These are phyloP conservation scores for Macrotyloma uniflorum DNA, from an alignment of 306 rosid species.

Conservation along the genomic window DNA sequence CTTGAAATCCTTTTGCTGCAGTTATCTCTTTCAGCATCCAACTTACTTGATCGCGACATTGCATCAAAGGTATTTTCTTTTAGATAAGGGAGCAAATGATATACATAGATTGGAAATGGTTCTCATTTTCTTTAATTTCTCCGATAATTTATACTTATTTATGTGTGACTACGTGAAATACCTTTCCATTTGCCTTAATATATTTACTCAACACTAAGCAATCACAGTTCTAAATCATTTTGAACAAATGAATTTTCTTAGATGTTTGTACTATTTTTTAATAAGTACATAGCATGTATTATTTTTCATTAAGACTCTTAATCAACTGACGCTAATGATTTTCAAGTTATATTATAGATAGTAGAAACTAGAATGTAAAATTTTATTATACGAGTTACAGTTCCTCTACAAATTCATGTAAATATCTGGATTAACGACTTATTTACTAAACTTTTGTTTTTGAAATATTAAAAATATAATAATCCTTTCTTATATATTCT, in stretches of 20 bases:
- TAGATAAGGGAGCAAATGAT: not conserved
- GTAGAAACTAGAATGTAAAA: not conserved
- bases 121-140: not conserved
- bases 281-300: not conserved
- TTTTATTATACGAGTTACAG: not conserved
- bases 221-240: not conserved
- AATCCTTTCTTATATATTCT: not conserved
- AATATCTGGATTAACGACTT: not conserved
- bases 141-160: not conserved
- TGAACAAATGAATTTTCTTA: not conserved
- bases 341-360: not conserved
- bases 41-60: constrained; percentile 68
- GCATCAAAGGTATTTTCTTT: constrained; percentile 48
- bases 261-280: not conserved
- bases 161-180: not conserved
- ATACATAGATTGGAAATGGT: not conserved
- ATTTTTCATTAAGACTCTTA: not conserved
- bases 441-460: not conserved
- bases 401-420: constrained; percentile 4
- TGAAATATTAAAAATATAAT: not conserved
- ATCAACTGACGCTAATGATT: not conserved
- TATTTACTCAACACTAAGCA: not conserved
- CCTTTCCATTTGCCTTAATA: not conserved
- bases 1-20: constrained; percentile 48
- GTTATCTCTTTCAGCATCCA: constrained; percentile 69